Evolutionary conservation across 768 basidiomycete species (phyloP), one percentile per base, ranked within the genome.

Genomic region (Macrolepiota fuliginosa): DNA sequence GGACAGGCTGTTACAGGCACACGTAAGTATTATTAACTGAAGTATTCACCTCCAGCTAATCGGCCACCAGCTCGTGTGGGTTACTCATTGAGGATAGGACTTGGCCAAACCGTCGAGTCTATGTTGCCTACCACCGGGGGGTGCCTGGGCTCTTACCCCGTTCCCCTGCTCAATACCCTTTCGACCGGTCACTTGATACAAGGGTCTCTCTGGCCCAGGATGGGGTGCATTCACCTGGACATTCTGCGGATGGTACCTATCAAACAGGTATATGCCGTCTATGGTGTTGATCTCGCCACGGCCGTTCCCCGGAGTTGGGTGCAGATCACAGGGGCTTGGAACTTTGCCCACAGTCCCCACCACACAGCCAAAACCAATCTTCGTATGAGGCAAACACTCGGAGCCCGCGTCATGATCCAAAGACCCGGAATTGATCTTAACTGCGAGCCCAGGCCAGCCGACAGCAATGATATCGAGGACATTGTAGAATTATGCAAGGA

Each of bases 231-330:
- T 5, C 82, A 79, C 2, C 52, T 65, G 0, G 73, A 70, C 11
- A 72, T 91, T 11, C 64, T 70, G 9, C 64, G 55, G 0, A 54
- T 65, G 2, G 74, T 83, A 19, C 71, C 73, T 11, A 56, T 61
- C 4, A 67, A 73, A 27, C 77, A 88, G 11, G 76, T 88, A 0
- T 92, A 86, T 69, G 89, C 90, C 1, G 77, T 90, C 9, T 92
- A 90, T 65, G 83, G 86, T 1, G 74, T 80, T 4, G 77, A 83
- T 3, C 65, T 68, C 6, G 72, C 83, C 3, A 45, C 62, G 6
- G 64, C 66, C 2, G 89, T 92, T 63, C 76, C 79, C 2, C 55
- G 70, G 1, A 65, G 75, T 15, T 91, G 87, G 89, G 72, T 74
- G 27, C 56, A 64, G 9, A 63, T 74, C 24, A 84, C 87, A 0